Conservation (phyloP, 768 basidiomycete species). For the Tubosaeta sp. region DNA sequence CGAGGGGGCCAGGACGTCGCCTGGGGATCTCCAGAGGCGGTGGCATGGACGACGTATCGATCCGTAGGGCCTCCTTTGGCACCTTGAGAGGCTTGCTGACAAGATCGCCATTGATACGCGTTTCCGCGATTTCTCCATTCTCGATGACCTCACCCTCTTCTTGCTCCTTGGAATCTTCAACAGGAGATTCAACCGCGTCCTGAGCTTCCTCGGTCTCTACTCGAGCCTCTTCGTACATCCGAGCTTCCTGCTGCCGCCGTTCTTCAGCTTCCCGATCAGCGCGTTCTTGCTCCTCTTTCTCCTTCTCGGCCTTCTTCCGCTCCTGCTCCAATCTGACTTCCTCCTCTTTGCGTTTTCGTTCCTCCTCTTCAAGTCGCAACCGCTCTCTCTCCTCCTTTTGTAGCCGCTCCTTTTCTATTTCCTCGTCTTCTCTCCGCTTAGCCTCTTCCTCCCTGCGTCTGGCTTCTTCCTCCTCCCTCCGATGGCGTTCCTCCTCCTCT, state of each 20-base stretch:
- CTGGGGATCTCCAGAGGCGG: conserved; percentile 36
- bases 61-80: conserved; percentile 54
- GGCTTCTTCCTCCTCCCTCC: conserved; percentile 40
- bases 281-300: conserved; percentile 42
- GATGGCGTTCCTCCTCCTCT: conserved; percentile 34
- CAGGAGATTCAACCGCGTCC: conserved; percentile 31
- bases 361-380: conserved; percentile 30
- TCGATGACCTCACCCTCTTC: conserved; percentile 37
- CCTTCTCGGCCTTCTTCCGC: conserved; percentile 27
- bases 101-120: conserved; percentile 31
- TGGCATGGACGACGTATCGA: conserved; percentile 52
- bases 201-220: conserved; percentile 37
- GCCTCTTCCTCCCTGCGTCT: conserved; percentile 38
- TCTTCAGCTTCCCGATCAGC: conserved; percentile 33
- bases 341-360: conserved; percentile 31
- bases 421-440: conserved; percentile 43
- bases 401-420: conserved; percentile 38
- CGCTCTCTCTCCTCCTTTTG: conserved; percentile 35
- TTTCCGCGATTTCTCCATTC: conserved; percentile 27
- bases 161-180: conserved; percentile 45
- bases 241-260: conserved; percentile 23
- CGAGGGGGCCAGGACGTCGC: conserved; percentile 68
- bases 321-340: conserved; percentile 30
- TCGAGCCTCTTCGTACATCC: conserved; percentile 20
- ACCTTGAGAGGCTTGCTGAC: conserved; percentile 38